phyloP scores from a whole-genome alignment of 148 eudicot species.

The Dysphania ambrosioides region DNA sequence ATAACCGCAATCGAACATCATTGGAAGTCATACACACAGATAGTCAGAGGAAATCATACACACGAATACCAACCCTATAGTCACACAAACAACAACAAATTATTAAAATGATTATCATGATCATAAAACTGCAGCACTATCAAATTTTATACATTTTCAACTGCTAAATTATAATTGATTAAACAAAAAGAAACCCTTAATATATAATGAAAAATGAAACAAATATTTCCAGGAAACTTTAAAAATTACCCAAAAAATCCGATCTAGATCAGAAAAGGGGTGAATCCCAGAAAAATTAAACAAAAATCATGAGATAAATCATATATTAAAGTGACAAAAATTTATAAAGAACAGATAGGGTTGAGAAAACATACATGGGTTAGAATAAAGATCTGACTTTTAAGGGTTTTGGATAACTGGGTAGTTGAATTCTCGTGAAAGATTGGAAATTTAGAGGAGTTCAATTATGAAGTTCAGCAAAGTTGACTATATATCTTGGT shows the following conservation, averaged over 20 bases:
- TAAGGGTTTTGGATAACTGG: background rate
- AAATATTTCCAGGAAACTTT: background rate
- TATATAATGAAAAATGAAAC: background rate
- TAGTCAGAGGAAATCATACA: conserved; percentile 20
- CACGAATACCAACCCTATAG: conserved; percentile 23
- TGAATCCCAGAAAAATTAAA: background rate
- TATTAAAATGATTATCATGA: conserved; percentile 1
- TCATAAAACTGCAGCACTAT: background rate
- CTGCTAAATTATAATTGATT: too few relatives aligned
- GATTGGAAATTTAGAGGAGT: background rate
- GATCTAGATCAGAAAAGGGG: conserved; percentile 21
- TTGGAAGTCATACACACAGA: conserved; percentile 25
- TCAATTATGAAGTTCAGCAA: background rate
- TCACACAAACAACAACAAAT: conserved; percentile 24
- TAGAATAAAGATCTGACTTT: conserved; percentile 2
- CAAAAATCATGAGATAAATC: background rate
- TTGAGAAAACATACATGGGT: conserved; percentile 8
- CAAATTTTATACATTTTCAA: background rate
- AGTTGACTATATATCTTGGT: conserved; percentile 14
- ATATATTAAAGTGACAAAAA: background rate
- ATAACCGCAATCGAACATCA: conserved; percentile 36
- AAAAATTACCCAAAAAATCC: background rate
- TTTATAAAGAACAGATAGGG: background rate
- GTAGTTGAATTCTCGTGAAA: background rate
- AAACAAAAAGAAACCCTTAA: background rate